phyloP scores from a whole-genome alignment of 2,329 filamentous ascomycete species.

The Xylaria sp. region DNA sequence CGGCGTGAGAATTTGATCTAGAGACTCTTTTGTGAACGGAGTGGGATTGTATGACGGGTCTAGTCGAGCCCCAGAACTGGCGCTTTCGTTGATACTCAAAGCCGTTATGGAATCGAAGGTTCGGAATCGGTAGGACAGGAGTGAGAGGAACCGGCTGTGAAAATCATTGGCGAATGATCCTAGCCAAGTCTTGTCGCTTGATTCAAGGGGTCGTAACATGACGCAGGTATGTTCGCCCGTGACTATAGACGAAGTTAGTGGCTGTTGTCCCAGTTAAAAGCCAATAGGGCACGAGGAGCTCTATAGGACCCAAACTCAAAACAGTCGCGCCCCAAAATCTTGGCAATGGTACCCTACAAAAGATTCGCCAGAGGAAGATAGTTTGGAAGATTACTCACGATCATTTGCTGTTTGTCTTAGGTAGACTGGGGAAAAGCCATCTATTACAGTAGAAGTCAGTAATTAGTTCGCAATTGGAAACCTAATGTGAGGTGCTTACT shows the following conservation, averaged over 20 bases:
- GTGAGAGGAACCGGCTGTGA: slow-evolving; percentile 88
- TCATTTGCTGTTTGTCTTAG: slow-evolving; percentile 96
- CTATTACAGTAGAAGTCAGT: slow-evolving; percentile 23
- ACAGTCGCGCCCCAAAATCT: background rate
- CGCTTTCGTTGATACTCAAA: slow-evolving; percentile 88
- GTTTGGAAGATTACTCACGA: slow-evolving; percentile 43
- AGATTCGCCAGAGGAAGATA: background rate
- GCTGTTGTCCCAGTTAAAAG: background rate
- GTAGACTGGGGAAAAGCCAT: slow-evolving; percentile 88
- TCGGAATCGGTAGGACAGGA: slow-evolving; percentile 93
- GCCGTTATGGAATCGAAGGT: slow-evolving; percentile 81
- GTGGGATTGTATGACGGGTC: slow-evolving; percentile 65
- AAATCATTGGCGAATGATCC: slow-evolving; percentile 93
- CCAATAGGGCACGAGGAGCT: too few relatives aligned
- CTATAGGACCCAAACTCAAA: too few relatives aligned
- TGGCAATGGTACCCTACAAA: too few relatives aligned
- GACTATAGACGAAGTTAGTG: slow-evolving; percentile 53
- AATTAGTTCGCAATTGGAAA: background rate
- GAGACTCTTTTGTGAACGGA: slow-evolving; percentile 76
- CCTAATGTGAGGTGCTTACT: slow-evolving; percentile 45
- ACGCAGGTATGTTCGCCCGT: slow-evolving; percentile 98
- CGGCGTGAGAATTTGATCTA: slow-evolving; percentile 83
- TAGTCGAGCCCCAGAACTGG: slow-evolving; percentile 75
- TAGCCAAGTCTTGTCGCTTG: slow-evolving; percentile 78
- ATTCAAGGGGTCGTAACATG: slow-evolving; percentile 86